phyloP scores from a whole-genome alignment of 2,329 filamentous ascomycete species.

The Colletotrichum brevisporum region DNA sequence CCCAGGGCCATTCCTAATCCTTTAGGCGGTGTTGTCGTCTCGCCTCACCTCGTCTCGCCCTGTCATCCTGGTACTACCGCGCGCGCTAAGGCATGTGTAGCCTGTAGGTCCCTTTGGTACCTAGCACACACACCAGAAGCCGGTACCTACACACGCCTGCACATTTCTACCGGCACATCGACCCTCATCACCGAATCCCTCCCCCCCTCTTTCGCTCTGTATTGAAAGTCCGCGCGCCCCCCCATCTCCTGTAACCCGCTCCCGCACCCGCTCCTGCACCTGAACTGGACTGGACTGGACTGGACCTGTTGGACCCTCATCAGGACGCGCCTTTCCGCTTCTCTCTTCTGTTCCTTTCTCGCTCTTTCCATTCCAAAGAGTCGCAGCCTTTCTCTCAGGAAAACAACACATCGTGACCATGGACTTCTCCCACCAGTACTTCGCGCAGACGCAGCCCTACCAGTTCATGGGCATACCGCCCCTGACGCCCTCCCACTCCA shows the following conservation, averaged over 20 bases:
- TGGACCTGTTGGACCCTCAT: constrained; percentile 34
- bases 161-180: constrained; percentile 27
- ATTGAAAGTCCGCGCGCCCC: constrained; percentile 12
- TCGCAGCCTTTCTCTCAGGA: constrained; percentile 16
- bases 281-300: constrained; percentile 11
- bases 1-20: constrained; percentile 13
- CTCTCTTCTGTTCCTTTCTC: neutral
- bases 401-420: constrained; percentile 50
- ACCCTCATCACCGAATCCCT: constrained; percentile 15
- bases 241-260: constrained; percentile 9
- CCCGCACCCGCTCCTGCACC: constrained; percentile 4
- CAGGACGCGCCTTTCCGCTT: constrained; percentile 37
- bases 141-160: neutral
- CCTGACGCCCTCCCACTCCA: constrained; percentile 69
- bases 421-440: constrained; percentile 70
- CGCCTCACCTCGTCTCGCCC: constrained; percentile 8
- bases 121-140: no score
- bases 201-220: no score
- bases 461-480: constrained; percentile 69
- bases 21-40: constrained; percentile 6
- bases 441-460: constrained; percentile 63
- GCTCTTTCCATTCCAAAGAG: constrained; percentile 11
- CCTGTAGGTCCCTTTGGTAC: neutral
- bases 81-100: neutral
- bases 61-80: constrained; percentile 22